phyloP scores from a whole-genome alignment of 208 protist genomes.

The Zelonia costaricensis region DNA sequence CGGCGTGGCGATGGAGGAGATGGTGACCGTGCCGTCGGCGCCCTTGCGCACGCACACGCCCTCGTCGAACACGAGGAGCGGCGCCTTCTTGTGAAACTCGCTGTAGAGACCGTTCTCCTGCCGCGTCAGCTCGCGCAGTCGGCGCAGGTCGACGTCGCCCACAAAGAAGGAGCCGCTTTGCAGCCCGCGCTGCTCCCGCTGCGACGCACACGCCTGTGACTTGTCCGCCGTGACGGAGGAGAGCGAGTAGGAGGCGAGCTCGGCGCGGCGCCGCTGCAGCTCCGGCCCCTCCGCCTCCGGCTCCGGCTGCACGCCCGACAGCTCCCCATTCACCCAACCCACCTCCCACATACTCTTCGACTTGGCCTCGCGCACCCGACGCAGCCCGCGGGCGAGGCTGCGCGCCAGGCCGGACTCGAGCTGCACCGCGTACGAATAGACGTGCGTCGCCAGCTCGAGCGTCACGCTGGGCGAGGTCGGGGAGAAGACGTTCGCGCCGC shows the following conservation, averaged over 20 bases:
- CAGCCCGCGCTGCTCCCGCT: slow-evolving; percentile 53
- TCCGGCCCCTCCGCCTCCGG: slow-evolving; percentile 26
- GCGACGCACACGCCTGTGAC: slow-evolving; percentile 57
- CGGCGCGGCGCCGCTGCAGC: slow-evolving; percentile 28
- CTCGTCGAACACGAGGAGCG: slow-evolving; percentile 81
- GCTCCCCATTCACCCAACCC: slow-evolving; percentile 79
- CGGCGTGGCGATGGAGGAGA: slow-evolving; percentile 79
- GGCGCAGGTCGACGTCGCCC: slow-evolving; percentile 67
- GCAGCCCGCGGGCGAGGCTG: slow-evolving; percentile 40
- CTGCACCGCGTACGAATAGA: slow-evolving; percentile 83
- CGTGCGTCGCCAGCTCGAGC: slow-evolving; percentile 79
- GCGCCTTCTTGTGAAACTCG: slow-evolving; percentile 76
- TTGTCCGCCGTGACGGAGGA: slow-evolving; percentile 41
- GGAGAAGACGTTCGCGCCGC: slow-evolving; percentile 69
- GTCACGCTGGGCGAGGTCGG: slow-evolving; percentile 21
- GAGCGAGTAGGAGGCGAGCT: slow-evolving; percentile 43
- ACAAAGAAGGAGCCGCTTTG: slow-evolving; percentile 85
- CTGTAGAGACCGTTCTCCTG: slow-evolving; percentile 59
- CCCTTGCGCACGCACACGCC: slow-evolving; percentile 80
- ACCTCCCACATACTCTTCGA: slow-evolving; percentile 83
- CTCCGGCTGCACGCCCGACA: slow-evolving; percentile 30
- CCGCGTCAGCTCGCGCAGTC: slow-evolving; percentile 52
- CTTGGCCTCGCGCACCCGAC: slow-evolving; percentile 61
- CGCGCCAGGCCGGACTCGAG: slow-evolving; percentile 64
- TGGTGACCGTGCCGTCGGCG: slow-evolving; percentile 68